These are phyloP conservation scores for Phellopilus nigrolimitatus DNA, from an alignment of 1,284 basidiomycete species.

Conservation along the genomic window DNA sequence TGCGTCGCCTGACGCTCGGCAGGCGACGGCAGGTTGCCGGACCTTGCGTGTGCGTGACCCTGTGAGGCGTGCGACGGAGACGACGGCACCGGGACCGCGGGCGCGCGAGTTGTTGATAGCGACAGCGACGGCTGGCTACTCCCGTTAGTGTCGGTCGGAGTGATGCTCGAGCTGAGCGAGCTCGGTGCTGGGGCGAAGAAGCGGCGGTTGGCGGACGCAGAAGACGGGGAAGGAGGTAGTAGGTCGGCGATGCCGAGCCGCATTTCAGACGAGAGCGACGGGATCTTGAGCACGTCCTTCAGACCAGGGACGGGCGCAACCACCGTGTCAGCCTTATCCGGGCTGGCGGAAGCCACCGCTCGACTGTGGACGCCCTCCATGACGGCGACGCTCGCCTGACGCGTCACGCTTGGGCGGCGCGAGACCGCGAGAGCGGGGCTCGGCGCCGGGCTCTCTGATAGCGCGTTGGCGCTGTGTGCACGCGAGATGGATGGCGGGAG, in stretches of 20 bases:
- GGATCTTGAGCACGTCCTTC: conserved; percentile 69
- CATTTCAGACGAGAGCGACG: conserved; percentile 58
- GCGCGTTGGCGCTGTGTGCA: conserved; percentile 21
- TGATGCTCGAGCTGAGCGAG: conserved; percentile 33
- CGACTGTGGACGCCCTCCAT: conserved; percentile 37
- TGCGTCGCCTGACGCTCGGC: conserved; percentile 13
- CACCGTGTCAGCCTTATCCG: conserved; percentile 25
- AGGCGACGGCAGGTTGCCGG: conserved; percentile 4
- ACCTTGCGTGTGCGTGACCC: background rate
- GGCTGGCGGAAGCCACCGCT: conserved; percentile 40
- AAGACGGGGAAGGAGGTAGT: conserved; percentile 72
- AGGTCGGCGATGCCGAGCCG: conserved; percentile 66
- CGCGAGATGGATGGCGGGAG: conserved; percentile 19
- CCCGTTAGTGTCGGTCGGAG: conserved; percentile 4
- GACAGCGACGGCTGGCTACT: conserved; percentile 1
- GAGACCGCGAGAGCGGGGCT: background rate
- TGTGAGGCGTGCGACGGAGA: conserved; percentile 1
- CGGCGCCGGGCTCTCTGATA: conserved; percentile 31
- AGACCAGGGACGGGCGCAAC: conserved; percentile 48
- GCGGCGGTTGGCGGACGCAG: conserved; percentile 43
- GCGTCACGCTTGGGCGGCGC: conserved; percentile 36
- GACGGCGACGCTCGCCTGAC: conserved; percentile 42
- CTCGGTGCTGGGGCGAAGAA: conserved; percentile 39
- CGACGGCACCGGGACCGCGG: background rate
- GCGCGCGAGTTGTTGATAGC: background rate